These are phyloP conservation scores for Ascochyta viciae-villosae DNA, from an alignment of 2,329 filamentous ascomycete species.

Conservation along the genomic window DNA sequence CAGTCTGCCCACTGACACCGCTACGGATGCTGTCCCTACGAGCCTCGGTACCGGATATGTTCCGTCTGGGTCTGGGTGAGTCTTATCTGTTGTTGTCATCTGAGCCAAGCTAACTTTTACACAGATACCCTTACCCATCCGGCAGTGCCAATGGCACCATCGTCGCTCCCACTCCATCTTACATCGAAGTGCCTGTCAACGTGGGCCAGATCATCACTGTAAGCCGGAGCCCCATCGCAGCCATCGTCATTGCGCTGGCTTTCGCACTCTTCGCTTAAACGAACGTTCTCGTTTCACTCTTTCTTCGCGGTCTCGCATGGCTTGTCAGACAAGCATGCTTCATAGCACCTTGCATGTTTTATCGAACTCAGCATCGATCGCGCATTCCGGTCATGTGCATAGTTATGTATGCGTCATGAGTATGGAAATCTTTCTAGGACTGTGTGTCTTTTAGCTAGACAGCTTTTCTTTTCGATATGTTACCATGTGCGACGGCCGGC, in stretches of 20 bases:
- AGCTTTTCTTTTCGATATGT: slow-evolving; percentile 39
- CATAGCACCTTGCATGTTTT: slow-evolving; percentile 23
- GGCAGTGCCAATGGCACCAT: slow-evolving; percentile 33
- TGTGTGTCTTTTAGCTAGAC: slow-evolving; percentile 32
- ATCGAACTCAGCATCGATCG: slow-evolving; percentile 28
- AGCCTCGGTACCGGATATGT: slow-evolving; percentile 24
- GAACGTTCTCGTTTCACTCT: background rate
- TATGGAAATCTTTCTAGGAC: slow-evolving; percentile 29
- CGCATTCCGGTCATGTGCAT: slow-evolving; percentile 25
- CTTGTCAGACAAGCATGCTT: slow-evolving; percentile 17
- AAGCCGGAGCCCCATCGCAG: slow-evolving; percentile 34
- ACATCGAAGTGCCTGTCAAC: slow-evolving; percentile 33
- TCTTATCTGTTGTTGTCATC: background rate
- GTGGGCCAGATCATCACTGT: slow-evolving; percentile 29
- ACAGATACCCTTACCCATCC: slow-evolving; percentile 27
- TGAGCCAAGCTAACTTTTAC: slow-evolving; percentile 2
- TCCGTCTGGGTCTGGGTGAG: slow-evolving; percentile 39
- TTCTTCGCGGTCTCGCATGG: background rate
- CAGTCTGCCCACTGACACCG: slow-evolving; percentile 20
- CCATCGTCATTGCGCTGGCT: slow-evolving; percentile 35
- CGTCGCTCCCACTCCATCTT: slow-evolving; percentile 32
- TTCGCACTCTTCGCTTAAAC: slow-evolving; percentile 38
- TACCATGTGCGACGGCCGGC: slow-evolving; percentile 37
- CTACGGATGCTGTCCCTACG: slow-evolving; percentile 27
- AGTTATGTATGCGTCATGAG: slow-evolving; percentile 25